A percentile compares a stretch with the other conserved stretches of the same genome.
phyloP scores from a whole-genome alignment of 306 rosid genomes.

The Cercis canadensis region DNA sequence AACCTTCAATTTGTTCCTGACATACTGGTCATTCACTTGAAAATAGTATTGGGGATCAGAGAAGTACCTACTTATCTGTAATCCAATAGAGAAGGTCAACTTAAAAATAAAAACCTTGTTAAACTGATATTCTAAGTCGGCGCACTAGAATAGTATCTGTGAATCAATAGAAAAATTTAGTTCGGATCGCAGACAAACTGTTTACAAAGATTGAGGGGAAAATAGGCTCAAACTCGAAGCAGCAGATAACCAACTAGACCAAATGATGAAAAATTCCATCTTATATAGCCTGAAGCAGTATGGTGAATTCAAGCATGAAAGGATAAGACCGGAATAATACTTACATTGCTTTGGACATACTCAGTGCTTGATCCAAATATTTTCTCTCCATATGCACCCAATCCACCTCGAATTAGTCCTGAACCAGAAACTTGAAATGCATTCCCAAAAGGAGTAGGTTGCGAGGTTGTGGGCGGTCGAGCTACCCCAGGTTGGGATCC shows the following conservation, averaged over 20 bases:
- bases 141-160: no score
- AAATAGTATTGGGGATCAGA: conserved; percentile 98
- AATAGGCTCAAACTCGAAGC: no score
- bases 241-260: background rate
- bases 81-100: conserved; percentile 32
- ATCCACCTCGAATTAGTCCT: conserved; percentile 91
- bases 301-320: background rate
- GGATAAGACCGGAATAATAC: conserved; percentile 17
- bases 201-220: no score
- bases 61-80: conserved; percentile 87
- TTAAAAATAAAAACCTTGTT: conserved; percentile 11
- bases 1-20: conserved; percentile 96
- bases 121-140: background rate
- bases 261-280: background rate
- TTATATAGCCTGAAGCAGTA: background rate
- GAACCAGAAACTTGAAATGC: conserved; percentile 93
- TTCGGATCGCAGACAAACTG: no score
- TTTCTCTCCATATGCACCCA: conserved; percentile 96
- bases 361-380: conserved; percentile 94
- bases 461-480: conserved; percentile 57
- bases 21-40: conserved; percentile 96
- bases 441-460: conserved; percentile 86
- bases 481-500: conserved; percentile 69
- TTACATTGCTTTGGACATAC: conserved; percentile 99
- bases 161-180: no score